Conservation (phyloP, 192 early-diverging fungal genomes). For the Spizellomyces punctatus region DNA sequence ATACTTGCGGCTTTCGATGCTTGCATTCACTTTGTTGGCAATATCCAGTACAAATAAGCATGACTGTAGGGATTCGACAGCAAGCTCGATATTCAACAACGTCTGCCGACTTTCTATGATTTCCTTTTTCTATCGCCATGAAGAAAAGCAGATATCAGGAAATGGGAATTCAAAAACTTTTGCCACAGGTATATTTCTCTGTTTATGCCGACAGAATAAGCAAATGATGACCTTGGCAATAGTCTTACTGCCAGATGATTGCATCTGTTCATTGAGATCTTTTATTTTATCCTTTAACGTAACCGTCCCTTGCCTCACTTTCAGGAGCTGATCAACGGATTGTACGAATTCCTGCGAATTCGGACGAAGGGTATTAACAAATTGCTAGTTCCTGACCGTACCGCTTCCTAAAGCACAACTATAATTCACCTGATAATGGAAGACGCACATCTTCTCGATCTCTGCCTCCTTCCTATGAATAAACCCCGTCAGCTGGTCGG, state of each 20-base stretch:
- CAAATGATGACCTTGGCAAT: conserved; percentile 67
- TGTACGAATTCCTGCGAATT: conserved; percentile 80
- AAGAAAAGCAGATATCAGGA: not conserved
- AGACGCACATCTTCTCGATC: conserved; percentile 96
- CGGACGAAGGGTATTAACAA: not conserved
- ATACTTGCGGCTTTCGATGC: conserved; percentile 82
- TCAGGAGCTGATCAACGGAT: conserved; percentile 92
- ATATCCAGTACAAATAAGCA: conserved; percentile 89
- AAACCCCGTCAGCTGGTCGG: conserved; percentile 82
- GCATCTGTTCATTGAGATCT: conserved; percentile 83
- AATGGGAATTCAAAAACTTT: not conserved
- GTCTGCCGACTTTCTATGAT: conserved; percentile 76
- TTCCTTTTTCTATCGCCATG: conserved; percentile 67
- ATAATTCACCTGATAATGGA: conserved; percentile 82
- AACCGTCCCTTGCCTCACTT: conserved; percentile 86
- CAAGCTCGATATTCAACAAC: conserved; percentile 85
- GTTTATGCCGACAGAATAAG: not conserved
- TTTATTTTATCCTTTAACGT: conserved; percentile 84
- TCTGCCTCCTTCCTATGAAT: conserved; percentile 89
- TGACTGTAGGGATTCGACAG: conserved; percentile 74
- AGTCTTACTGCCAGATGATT: conserved; percentile 75
- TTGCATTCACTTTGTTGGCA: conserved; percentile 77
- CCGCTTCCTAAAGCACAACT: not conserved
- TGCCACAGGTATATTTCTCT: not conserved
- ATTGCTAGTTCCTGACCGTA: not conserved